phyloP scores from a whole-genome alignment of 1,139 yeast genomes.

The Petasospora rhodanensis region DNA sequence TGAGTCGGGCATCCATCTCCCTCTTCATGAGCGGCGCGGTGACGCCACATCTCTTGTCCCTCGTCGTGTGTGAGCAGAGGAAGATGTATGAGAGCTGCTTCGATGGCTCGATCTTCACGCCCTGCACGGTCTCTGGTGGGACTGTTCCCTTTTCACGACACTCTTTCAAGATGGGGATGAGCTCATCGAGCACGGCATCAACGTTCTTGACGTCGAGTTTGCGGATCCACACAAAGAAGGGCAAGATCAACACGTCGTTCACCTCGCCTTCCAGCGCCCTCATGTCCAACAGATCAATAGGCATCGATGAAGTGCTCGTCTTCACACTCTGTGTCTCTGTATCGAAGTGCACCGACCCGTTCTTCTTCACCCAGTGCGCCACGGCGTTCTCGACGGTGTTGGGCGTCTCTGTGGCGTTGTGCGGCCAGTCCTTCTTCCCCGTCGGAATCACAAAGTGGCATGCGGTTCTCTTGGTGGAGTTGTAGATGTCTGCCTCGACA shows the following conservation, averaged over 20 bases:
- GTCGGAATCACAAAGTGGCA: conserved; percentile 78
- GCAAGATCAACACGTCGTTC: conserved; percentile 64
- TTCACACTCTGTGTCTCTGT: conserved; percentile 35
- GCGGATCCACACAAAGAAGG: conserved; percentile 71
- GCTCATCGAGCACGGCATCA: conserved; percentile 37
- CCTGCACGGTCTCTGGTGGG: conserved; percentile 19
- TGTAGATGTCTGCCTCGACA: conserved; percentile 52
- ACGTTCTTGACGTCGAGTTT: conserved; percentile 46
- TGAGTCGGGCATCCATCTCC: conserved; percentile 67
- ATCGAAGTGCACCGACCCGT: conserved; percentile 24
- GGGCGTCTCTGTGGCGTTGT: conserved; percentile 56
- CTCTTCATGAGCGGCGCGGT: conserved; percentile 91
- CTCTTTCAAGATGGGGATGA: conserved; percentile 39
- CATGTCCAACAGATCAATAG: conserved; percentile 38
- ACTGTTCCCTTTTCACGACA: conserved; percentile 21
- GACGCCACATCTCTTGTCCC: conserved; percentile 91
- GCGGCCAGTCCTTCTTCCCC: conserved; percentile 81
- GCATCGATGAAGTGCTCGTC: conserved; percentile 49
- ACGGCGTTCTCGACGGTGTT: conserved; percentile 51
- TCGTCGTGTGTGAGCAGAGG: conserved; percentile 81
- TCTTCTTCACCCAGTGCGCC: conserved; percentile 40
- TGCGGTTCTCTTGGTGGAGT: conserved; percentile 63
- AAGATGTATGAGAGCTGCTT: conserved; percentile 55
- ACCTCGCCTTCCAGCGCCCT: conserved; percentile 38
- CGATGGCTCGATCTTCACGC: conserved; percentile 33